Percentiles rank a stretch among this genome's conserved stretches.
phyloP scores from a whole-genome alignment of 768 basidiomycete species.

The Boletus edulis region DNA sequence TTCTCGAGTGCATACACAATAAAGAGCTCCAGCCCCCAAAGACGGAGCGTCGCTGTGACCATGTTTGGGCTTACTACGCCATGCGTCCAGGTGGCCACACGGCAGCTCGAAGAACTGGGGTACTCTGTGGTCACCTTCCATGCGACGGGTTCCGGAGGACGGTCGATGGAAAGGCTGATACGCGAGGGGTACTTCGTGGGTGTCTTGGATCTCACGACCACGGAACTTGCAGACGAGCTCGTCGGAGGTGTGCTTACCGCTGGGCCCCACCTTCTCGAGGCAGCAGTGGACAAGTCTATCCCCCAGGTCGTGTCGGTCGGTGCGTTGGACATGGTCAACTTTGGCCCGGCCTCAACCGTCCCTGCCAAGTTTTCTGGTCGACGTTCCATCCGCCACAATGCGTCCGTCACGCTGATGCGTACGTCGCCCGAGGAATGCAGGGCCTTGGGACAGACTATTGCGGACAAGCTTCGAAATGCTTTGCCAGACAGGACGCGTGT shows the following conservation, averaged over 20 bases:
- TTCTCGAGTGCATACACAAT: too few relatives aligned
- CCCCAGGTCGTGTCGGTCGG: conserved; percentile 33
- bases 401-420: conserved; percentile 30
- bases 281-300: conserved; percentile 16
- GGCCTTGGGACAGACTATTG: conserved; percentile 21
- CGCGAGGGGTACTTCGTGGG: conserved; percentile 22
- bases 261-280: conserved; percentile 27
- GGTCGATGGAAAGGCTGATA: conserved; percentile 31
- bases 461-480: conserved; percentile 18
- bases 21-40: not conserved
- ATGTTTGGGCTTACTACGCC: conserved; percentile 30
- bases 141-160: conserved; percentile 29
- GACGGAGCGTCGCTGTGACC: conserved; percentile 17
- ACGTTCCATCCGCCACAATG: conserved; percentile 24
- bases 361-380: conserved; percentile 16
- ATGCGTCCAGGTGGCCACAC: conserved; percentile 19
- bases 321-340: conserved; percentile 35
- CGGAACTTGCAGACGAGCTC: conserved; percentile 32
- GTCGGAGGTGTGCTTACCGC: conserved; percentile 30
- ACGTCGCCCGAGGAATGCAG: conserved; percentile 26
- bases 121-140: conserved; percentile 26
- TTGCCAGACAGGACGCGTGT: conserved; percentile 17
- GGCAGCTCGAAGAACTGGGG: conserved; percentile 21
- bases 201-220: conserved; percentile 32
- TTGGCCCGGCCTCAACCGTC: conserved; percentile 28